These are phyloP conservation scores for Macadamia tetraphylla DNA, from an alignment of 164 flowering plant genomes.

Conservation along the genomic window DNA sequence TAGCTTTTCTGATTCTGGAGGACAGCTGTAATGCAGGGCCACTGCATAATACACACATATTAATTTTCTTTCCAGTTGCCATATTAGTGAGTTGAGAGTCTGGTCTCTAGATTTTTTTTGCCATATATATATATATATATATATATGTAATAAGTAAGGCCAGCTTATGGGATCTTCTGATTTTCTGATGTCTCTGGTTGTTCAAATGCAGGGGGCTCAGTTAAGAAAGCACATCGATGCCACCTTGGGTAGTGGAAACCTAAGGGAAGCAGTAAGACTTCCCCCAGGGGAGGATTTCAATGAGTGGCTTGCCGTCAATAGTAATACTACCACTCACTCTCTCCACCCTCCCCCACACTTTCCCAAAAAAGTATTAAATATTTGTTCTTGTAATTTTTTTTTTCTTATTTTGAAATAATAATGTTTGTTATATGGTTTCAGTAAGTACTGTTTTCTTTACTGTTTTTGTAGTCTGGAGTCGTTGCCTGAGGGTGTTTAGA, in stretches of 20 bases:
- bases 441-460: background rate
- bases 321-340: conserved; percentile 49
- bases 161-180: background rate
- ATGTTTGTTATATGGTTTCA: background rate
- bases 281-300: conserved; percentile 99
- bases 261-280: conserved; percentile 97
- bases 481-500: too few species aligned
- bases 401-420: background rate
- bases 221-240: conserved; percentile 97
- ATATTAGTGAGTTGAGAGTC: background rate
- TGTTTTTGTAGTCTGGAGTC: background rate
- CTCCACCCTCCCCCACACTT: conserved; percentile 1
- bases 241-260: conserved; percentile 97
- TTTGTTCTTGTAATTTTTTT: background rate
- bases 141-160: too few species aligned
- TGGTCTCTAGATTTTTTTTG: background rate
- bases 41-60: background rate
- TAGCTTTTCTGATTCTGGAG: too few species aligned
- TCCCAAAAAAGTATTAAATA: too few species aligned
- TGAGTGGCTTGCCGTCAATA: conserved; percentile 99
- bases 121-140: too few species aligned
- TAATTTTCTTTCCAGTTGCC: conserved; percentile 2
- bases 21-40: too few species aligned
- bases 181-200: background rate
- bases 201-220: conserved; percentile 78